A percentile compares a stretch with the other conserved stretches of the same genome.
Conservation (phyloP, 1,139 yeast genomes). For the Pichia sp. region DNA sequence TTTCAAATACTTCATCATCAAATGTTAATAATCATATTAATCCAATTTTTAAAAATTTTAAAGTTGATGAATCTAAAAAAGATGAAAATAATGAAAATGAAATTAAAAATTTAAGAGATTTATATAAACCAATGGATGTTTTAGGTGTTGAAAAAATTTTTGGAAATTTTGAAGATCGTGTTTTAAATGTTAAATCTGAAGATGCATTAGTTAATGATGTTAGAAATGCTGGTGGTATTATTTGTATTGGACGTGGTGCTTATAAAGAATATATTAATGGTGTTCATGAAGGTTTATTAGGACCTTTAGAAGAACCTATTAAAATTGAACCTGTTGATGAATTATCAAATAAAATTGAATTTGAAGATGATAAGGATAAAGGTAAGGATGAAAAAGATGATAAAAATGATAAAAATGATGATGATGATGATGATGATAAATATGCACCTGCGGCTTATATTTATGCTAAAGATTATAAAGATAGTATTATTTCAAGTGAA, state of each 20-base stretch:
- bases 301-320: conserved; percentile 65
- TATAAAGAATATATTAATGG: conserved; percentile 89
- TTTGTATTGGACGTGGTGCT: conserved; percentile 94
- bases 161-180: conserved; percentile 12
- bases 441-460: conserved; percentile 58
- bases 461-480: conserved; percentile 45
- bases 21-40: background rate
- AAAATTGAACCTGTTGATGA: conserved; percentile 7
- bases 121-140: conserved; percentile 40
- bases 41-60: conserved; percentile 10
- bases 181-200: conserved; percentile 34
- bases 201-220: conserved; percentile 40
- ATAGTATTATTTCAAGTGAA: conserved; percentile 58
- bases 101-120: conserved; percentile 35
- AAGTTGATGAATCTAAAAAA: conserved; percentile 1
- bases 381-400: conserved; percentile 10
- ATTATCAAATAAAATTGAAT: conserved; percentile 6
- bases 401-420: conserved; percentile 23
- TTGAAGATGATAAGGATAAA: conserved; percentile 10
- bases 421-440: conserved; percentile 30
- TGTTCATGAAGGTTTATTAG: conserved; percentile 88
- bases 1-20: no score
- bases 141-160: conserved; percentile 51
- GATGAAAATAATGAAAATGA: conserved; percentile 18
- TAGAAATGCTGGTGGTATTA: conserved; percentile 68